phyloP scores from a whole-genome alignment of 2,329 filamentous ascomycete species.

The Sordariomycetes sp. region DNA sequence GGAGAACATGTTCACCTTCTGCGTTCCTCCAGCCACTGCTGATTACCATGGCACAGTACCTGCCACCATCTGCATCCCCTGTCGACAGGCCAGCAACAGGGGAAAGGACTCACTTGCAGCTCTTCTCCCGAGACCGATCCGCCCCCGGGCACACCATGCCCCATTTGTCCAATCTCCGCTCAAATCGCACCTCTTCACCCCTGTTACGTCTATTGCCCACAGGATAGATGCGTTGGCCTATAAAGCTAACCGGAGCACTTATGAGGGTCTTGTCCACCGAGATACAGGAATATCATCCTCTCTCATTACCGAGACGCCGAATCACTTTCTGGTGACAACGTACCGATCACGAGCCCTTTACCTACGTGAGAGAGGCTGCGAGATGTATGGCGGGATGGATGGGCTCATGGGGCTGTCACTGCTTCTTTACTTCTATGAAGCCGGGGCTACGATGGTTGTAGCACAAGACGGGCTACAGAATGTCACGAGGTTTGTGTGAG shows the following conservation, averaged over 20 bases:
- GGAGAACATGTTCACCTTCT: too few relatives aligned
- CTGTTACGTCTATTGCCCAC: constrained; percentile 7
- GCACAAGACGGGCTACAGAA: background rate
- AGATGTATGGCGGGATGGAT: background rate
- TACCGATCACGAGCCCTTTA: background rate
- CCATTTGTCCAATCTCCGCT: background rate
- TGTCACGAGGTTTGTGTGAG: background rate
- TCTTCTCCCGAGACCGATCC: background rate
- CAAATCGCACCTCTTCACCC: constrained; percentile 7
- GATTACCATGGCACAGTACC: too few relatives aligned
- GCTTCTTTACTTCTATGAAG: background rate
- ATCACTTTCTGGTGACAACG: background rate
- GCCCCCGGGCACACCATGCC: background rate
- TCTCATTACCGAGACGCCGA: background rate
- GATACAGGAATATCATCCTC: background rate
- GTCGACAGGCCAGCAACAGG: background rate
- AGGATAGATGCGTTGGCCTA: constrained; percentile 22
- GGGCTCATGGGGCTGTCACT: background rate
- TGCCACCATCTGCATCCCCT: background rate
- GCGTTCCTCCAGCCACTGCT: too few relatives aligned
- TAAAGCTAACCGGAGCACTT: background rate
- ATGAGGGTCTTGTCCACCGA: background rate
- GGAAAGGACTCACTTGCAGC: background rate
- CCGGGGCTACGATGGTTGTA: background rate
- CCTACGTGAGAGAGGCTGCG: background rate